phyloP scores from a whole-genome alignment of 768 basidiomycete genomes.

The Calocybe indica region DNA sequence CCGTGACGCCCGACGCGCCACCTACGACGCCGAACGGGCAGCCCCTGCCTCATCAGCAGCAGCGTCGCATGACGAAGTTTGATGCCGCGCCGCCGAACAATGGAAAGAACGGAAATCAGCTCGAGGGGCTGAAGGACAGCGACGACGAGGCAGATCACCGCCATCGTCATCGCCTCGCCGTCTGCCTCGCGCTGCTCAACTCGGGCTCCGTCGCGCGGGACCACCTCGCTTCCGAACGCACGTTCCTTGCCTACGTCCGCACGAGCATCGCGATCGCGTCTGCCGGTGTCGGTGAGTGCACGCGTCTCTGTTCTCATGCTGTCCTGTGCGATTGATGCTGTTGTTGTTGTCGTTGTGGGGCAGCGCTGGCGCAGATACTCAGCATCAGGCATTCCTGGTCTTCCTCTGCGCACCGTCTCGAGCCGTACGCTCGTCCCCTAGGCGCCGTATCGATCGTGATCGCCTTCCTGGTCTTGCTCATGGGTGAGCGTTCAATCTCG shows the following conservation, averaged over 20 bases:
- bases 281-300: slow-evolving; percentile 31
- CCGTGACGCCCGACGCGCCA: too few relatives aligned
- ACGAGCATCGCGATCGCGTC: slow-evolving; percentile 42
- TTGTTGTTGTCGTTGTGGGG: too few relatives aligned
- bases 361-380: slow-evolving; percentile 44
- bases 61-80: too few relatives aligned
- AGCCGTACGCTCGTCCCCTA: slow-evolving; percentile 30
- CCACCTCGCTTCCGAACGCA: slow-evolving; percentile 46
- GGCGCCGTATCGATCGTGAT: slow-evolving; percentile 33
- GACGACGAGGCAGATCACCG: not conserved
- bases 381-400: slow-evolving; percentile 23
- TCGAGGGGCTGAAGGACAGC: too few relatives aligned
- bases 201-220: slow-evolving; percentile 44
- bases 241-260: slow-evolving; percentile 45
- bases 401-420: not conserved
- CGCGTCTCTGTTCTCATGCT: not conserved
- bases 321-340: not conserved
- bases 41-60: too few relatives aligned
- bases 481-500: slow-evolving; percentile 12
- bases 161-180: not conserved
- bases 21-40: too few relatives aligned
- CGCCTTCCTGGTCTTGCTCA: slow-evolving; percentile 22
- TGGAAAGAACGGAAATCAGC: too few relatives aligned
- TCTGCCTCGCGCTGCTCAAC: slow-evolving; percentile 30
- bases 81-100: too few relatives aligned